A percentile compares a stretch with the other conserved stretches of the same genome.
These are phyloP conservation scores for Beauveria medogensis DNA, from an alignment of 2,329 filamentous ascomycete genomes.

Conservation along the genomic window DNA sequence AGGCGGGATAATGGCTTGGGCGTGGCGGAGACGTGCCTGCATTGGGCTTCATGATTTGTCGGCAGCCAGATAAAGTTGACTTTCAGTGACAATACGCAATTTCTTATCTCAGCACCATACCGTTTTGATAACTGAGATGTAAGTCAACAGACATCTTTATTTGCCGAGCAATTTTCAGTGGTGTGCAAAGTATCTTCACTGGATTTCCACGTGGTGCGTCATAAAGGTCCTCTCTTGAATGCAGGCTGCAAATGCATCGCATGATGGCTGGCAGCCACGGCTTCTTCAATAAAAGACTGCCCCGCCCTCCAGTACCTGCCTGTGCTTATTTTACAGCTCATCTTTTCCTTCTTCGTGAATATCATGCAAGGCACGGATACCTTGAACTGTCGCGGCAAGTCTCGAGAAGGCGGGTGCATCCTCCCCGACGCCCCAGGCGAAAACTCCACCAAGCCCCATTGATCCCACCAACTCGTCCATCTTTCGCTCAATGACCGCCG, in stretches of 20 bases:
- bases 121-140: not conserved
- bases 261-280: not conserved
- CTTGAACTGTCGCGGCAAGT: slow-evolving; percentile 26
- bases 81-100: not conserved
- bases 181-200: not conserved
- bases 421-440: slow-evolving; percentile 69
- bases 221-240: not conserved
- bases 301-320: not conserved
- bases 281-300: not conserved
- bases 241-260: not conserved
- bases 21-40: not conserved
- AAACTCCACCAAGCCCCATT: slow-evolving; percentile 57
- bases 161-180: not conserved
- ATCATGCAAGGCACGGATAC: slow-evolving; percentile 14
- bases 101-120: not conserved
- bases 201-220: not conserved
- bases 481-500: slow-evolving; percentile 52
- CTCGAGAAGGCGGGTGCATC: slow-evolving; percentile 43
- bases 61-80: not conserved
- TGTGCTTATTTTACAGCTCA: slow-evolving; percentile 20
- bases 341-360: slow-evolving; percentile 15
- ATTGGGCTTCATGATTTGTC: slow-evolving; percentile 4
- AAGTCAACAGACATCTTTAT: not conserved
- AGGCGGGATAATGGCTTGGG: not conserved
- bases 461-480: slow-evolving; percentile 49